A percentile compares a stretch with the other conserved stretches of the same genome.
Conservation (phyloP, 305 asterid species). For the Solanum hybrid region DNA sequence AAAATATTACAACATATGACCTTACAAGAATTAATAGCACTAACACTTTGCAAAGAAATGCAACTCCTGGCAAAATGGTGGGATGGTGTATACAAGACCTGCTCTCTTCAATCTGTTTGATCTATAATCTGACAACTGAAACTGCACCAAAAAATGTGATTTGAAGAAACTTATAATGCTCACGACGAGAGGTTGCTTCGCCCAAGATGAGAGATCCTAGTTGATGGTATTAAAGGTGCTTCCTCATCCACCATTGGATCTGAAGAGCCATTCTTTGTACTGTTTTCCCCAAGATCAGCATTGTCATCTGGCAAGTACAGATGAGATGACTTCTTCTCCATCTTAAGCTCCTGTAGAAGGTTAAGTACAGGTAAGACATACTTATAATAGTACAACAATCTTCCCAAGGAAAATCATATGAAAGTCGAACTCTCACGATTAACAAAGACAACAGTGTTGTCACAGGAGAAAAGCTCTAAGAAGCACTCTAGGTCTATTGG, state of each 20-base stretch:
- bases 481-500: not conserved
- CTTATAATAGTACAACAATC: not conserved
- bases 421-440: not conserved
- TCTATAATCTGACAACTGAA: not conserved
- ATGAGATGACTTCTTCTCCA: slow-evolving; percentile 50
- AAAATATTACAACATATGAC: slow-evolving; percentile 5
- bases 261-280: slow-evolving; percentile 6
- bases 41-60: not conserved
- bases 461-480: not conserved
- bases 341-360: slow-evolving; percentile 32
- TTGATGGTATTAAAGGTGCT: slow-evolving; percentile 17
- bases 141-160: slow-evolving; percentile 1
- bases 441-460: not conserved
- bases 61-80: not conserved
- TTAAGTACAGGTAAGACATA: not conserved
- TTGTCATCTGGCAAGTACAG: slow-evolving; percentile 23
- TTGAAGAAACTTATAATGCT: not conserved
- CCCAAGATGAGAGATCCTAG: slow-evolving; percentile 18
- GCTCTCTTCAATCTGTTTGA: not conserved
- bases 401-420: not conserved
- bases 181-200: slow-evolving; percentile 10
- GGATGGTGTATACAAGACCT: not conserved
- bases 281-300: slow-evolving; percentile 8
- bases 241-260: slow-evolving; percentile 29
- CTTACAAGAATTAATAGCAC: not conserved